Base-by-base conservation (phyloP, 805 yeast genomes). In the Ogataea haglerorum region DNA sequence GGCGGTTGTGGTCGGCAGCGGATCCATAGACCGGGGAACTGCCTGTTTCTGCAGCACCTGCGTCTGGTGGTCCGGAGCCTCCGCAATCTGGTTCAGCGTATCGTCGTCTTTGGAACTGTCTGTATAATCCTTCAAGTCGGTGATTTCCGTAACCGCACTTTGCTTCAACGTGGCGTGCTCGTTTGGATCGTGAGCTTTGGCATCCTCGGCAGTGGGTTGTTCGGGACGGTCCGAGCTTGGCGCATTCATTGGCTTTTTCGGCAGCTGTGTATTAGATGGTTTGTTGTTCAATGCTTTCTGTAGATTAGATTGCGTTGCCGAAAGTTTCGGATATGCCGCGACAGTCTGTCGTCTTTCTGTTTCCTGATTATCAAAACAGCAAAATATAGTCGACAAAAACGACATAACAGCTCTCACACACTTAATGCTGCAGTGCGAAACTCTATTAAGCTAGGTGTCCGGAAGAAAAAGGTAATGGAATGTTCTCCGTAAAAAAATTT, bases 71-170 rank as follows among this genome's bases (percentile, higher is more conserved):
- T 50, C 50, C 30, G 42, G 44, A 28, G 40, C 16, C 16, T 39
- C 43, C 5, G 22, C 28, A 8, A 42, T 43, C 17, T 40, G 44
- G 25, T 35, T 52, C 4, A 58, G 46, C 2, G 59, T 53, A 18
- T 60, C 65, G 37, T 61, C 66, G 47, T 60, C 65, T 40, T 61
- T 62, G 8, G 67, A 62, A 34, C 64, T 57, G 40, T 63, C 66
- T 3, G 67, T 56, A 9, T 62, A 57, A 33, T 63, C 65, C 34
- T 64, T 64, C 10, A 43, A 46, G 30, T 61, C 62, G 6, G 67
- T 57, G 17, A 54, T 52, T 36, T 63, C 64, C 12, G 52, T 54
- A 19, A 53, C 51, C 6, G 50, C 38, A 17, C 53, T 51, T 33
- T 31, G 35, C 31, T 52, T 51, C 21, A 43, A 37, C 2, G 39